Evolutionary conservation across 495 filamentous ascomycete genomes (phyloP).

Genomic region (Choiromyces venosus): DNA sequence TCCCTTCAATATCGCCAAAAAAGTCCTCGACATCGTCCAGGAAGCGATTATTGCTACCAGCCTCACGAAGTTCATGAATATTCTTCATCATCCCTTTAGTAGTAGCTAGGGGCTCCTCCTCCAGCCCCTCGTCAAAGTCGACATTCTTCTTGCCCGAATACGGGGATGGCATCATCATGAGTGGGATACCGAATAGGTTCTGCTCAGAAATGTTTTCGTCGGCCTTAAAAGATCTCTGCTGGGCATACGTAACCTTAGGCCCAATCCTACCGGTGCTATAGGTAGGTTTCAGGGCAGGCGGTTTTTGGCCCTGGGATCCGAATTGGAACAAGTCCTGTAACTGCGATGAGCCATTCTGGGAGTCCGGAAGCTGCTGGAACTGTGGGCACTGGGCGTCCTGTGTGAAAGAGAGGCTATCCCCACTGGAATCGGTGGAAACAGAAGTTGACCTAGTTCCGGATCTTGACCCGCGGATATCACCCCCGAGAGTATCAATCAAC

Average conservation of each 20-base stretch:
- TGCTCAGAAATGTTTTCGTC: constrained; percentile 37
- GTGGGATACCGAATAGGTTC: constrained; percentile 36
- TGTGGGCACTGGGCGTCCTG: constrained; percentile 16
- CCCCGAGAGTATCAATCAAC: constrained; percentile 54
- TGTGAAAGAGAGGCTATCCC: neutral
- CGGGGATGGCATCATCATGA: constrained; percentile 35
- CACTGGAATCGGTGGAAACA: constrained; percentile 16
- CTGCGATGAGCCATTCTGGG: constrained; percentile 8
- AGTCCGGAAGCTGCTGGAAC: constrained; percentile 6
- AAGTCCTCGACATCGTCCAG: constrained; percentile 73
- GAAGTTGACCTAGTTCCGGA: constrained; percentile 11
- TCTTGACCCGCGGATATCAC: neutral
- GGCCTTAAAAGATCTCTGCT: constrained; percentile 38
- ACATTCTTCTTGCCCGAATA: constrained; percentile 40
- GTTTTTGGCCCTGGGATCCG: constrained; percentile 41
- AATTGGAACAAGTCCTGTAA: neutral
- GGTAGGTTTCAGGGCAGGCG: constrained; percentile 49
- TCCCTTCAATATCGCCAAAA: constrained; percentile 66
- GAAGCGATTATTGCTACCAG: constrained; percentile 78
- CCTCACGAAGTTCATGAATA: constrained; percentile 83
- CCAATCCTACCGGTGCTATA: constrained; percentile 43
- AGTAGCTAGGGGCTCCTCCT: constrained; percentile 43
- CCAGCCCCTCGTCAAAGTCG: constrained; percentile 52
- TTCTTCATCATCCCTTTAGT: constrained; percentile 59
- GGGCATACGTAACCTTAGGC: constrained; percentile 40